Conservation (phyloP, 2,329 filamentous ascomycete genomes). For the Westerdykella sp. region DNA sequence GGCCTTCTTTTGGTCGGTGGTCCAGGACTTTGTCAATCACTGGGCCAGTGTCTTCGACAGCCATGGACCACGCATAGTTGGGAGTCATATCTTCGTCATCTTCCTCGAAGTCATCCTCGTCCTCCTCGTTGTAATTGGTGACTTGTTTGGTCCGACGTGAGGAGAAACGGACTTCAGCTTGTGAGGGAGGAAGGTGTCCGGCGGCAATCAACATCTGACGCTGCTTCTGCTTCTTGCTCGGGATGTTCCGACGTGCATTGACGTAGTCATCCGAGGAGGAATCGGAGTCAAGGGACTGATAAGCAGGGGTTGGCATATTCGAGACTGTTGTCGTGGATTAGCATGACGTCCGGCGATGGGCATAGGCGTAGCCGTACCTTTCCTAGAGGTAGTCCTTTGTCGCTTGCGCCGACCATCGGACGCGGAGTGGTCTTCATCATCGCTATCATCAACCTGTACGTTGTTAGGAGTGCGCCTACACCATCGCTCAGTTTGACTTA, state of each 20-base stretch:
- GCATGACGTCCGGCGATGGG: conserved; percentile 3
- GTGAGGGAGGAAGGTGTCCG: conserved; percentile 55
- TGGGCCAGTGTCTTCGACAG: conserved; percentile 69
- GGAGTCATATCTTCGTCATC: conserved; percentile 55
- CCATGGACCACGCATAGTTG: conserved; percentile 63
- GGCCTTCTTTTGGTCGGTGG: conserved; percentile 68
- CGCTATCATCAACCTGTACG: conserved; percentile 53
- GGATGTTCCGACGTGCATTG: conserved; percentile 60
- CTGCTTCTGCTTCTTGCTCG: conserved; percentile 68
- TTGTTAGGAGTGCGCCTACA: conserved; percentile 12
- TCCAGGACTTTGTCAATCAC: conserved; percentile 89
- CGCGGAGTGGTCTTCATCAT: conserved; percentile 67
- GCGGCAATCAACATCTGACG: conserved; percentile 61
- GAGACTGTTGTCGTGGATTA: conserved; percentile 42
- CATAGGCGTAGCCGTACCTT: conserved; percentile 46
- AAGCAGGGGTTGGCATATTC: conserved; percentile 45
- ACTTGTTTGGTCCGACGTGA: conserved; percentile 75
- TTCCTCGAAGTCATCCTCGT: conserved; percentile 53
- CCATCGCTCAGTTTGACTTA: conserved; percentile 35
- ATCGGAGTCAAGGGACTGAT: conserved; percentile 57
- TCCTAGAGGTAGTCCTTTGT: conserved; percentile 59
- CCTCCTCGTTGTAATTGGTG: conserved; percentile 63
- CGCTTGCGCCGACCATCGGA: conserved; percentile 55
- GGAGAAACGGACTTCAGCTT: conserved; percentile 84
- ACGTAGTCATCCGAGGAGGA: conserved; percentile 64